Base-by-base conservation (phyloP, 768 basidiomycete species). In the Hypsizygus marmoreus region DNA sequence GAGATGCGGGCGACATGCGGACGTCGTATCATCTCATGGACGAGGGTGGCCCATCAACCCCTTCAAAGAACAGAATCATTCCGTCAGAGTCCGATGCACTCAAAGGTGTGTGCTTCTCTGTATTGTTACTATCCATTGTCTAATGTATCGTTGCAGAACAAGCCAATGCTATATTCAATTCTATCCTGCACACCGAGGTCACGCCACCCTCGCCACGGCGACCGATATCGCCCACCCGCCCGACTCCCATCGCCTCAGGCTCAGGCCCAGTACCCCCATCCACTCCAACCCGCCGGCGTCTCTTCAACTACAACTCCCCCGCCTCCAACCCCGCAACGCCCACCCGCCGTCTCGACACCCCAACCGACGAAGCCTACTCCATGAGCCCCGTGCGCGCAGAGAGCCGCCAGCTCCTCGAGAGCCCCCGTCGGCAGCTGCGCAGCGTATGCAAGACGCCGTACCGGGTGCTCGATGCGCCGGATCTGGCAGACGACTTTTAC, bases 401-500 rank as follows among this genome's bases (percentile, higher is more conserved):
- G 57, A 91, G 85, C 53, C 83, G 91, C 20, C 78, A 78, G 40
- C 75, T 97, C 12, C 82, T 99, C 34, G 82, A 94, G 51, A 89
- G 86, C 43, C 93, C 95, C 0, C 77, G 90, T 22, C 82, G 90
- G 39, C 77, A 85, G 47, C 79, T 90, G 6, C 81, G 95, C 33
- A 84, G 75, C 47, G 88, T 97, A 1, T 87, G 87, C 71, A 94
- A 95, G 65, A 97, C 95, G 0, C 95, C 95, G 2, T 98, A 95
- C 71, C 84, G 97, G 47, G 95, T 97, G 1, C 79, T 98, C 25
- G 95, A 99, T 62, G 95, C 95, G 6, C 97, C 95, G 0, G 95
- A 98, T 44, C 81, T 99, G 10, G 92, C 93, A 22, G 95, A 98
- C 62, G 95, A 99, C 65, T 99, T 97, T 66, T 98, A 99, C 60